Base-by-base conservation (phyloP, 1,284 basidiomycete genomes). In the Rhodofomes roseus region DNA sequence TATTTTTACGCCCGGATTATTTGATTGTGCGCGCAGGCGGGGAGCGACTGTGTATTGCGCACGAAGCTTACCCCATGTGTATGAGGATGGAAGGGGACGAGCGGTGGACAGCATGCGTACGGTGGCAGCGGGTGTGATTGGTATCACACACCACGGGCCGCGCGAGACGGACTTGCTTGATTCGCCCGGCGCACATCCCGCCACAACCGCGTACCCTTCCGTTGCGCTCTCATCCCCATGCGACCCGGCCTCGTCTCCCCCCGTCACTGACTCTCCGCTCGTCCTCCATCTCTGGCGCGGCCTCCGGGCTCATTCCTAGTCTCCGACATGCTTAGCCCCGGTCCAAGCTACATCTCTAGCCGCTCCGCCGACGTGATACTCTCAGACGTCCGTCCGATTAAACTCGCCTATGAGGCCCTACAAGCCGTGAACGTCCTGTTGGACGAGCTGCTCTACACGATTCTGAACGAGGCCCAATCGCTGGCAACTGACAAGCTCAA, bases 321-420 rank as follows among this genome's bases (percentile, higher is more conserved):
- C 20, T 34, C 18, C 39, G 2, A 12, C 58, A 64, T 63, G 61
- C 56, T 59, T 31, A 59, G 63, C 59, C 44, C 66, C 83, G 83
- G 83, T 58, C 88, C 89, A 5, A 79, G 75, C 54, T 95, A 92
- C 75, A 85, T 96, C 65, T 92, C 89, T 37, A 74, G 85, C 22
- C 83, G 86, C 64, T 92, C 91, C 48, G 93, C 93, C 58, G 91
- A 96, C 74, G 85, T 93, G 60, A 89, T 96, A 69, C 86, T 97
- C 55, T 94, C 92, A 59, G 93, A 96, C 68, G 85, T 95, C 60
- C 87, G 93, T 31, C 93, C 93, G n/a, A 94, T 92, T 63, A 89
- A 87, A 70, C 83, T 96, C 71, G 85, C 86, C 60, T 70, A 81
- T 18, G 85, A 92, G 46, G 87, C 92, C 18, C 83, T 96, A 55